Percentiles rank a stretch among this genome's conserved stretches.
phyloP scores from a whole-genome alignment of 2,329 filamentous ascomycete species.

The Diaporthe citriasiana region DNA sequence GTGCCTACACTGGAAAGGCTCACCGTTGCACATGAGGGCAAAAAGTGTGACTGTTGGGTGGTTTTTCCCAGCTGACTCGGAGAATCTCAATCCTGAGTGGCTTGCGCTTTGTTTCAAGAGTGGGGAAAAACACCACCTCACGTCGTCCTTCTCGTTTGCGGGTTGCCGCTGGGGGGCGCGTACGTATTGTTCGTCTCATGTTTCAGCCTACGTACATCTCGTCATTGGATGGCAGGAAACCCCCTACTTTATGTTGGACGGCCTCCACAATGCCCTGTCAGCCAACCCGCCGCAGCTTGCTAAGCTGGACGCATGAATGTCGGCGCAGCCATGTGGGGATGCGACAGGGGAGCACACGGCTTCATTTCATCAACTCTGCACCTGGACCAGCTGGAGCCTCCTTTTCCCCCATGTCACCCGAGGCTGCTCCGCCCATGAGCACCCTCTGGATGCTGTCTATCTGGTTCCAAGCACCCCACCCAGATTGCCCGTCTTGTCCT shows the following conservation, averaged over 20 bases:
- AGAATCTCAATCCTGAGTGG: not conserved
- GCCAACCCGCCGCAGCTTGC: not conserved
- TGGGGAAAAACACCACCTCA: conserved; percentile 24
- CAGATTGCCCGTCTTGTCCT: conserved; percentile 29
- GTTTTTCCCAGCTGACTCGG: not conserved
- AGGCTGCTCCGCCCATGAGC: not conserved
- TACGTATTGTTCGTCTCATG: conserved; percentile 37
- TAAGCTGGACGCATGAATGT: conserved; percentile 6
- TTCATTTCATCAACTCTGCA: conserved; percentile 26
- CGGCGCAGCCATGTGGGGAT: conserved; percentile 24
- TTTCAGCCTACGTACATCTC: not conserved
- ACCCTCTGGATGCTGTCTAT: not conserved
- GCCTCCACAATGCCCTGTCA: conserved; percentile 3
- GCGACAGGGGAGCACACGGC: not conserved
- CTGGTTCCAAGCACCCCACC: conserved; percentile 3
- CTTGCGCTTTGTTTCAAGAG: conserved; percentile 21
- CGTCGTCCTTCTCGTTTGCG: conserved; percentile 1
- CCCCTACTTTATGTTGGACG: conserved; percentile 24
- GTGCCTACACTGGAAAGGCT: not conserved
- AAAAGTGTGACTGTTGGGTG: not conserved
- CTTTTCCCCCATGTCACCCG: conserved; percentile 18
- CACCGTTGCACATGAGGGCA: not conserved
- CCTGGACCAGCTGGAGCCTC: conserved; percentile 1
- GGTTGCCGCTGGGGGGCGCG: conserved; percentile 14
- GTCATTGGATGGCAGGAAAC: conserved; percentile 24